Conservation (phyloP, 2,329 filamentous ascomycete species). For the Penicillium concentricum region DNA sequence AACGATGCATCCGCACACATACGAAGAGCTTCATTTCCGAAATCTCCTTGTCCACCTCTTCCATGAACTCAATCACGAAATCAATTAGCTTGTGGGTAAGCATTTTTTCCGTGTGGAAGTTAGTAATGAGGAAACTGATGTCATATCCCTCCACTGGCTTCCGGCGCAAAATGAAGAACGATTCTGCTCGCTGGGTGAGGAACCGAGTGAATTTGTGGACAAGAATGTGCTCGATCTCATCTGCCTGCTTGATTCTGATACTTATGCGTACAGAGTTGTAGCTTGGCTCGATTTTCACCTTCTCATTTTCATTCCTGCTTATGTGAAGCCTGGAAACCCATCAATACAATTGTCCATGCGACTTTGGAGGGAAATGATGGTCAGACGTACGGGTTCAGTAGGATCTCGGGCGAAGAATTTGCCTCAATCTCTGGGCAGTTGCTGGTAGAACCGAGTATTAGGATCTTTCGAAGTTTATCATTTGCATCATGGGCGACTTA, state of each 20-base stretch:
- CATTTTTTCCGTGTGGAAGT: conserved; percentile 98
- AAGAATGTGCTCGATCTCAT: conserved; percentile 86
- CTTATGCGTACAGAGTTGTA: conserved; percentile 96
- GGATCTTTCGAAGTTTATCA: not conserved
- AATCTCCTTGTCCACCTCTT: conserved; percentile 99
- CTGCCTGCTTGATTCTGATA: conserved; percentile 99
- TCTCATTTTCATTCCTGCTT: conserved; percentile 94
- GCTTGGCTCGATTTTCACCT: conserved; percentile 91
- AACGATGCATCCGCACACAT: conserved; percentile 38
- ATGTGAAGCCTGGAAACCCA: conserved; percentile 59
- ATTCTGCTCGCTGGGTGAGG: conserved; percentile 91
- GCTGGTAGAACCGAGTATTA: conserved; percentile 42
- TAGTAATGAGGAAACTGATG: conserved; percentile 97
- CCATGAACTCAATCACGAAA: conserved; percentile 99
- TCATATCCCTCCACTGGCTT: conserved; percentile 98
- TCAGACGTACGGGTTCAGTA: conserved; percentile 68
- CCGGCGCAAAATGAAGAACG: conserved; percentile 91
- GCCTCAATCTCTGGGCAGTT: conserved; percentile 98
- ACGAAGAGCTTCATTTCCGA: conserved; percentile 99
- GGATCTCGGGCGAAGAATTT: conserved; percentile 73
- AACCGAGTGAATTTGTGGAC: conserved; percentile 99
- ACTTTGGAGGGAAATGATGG: not conserved
- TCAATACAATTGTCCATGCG: conserved; percentile 4
- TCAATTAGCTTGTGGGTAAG: conserved; percentile 98
- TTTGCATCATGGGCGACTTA: not conserved